A percentile compares a stretch with the other conserved stretches of the same genome.
Evolutionary conservation across 2,329 filamentous ascomycete species (phyloP).

Genomic region (Aspergillus fischeri): DNA sequence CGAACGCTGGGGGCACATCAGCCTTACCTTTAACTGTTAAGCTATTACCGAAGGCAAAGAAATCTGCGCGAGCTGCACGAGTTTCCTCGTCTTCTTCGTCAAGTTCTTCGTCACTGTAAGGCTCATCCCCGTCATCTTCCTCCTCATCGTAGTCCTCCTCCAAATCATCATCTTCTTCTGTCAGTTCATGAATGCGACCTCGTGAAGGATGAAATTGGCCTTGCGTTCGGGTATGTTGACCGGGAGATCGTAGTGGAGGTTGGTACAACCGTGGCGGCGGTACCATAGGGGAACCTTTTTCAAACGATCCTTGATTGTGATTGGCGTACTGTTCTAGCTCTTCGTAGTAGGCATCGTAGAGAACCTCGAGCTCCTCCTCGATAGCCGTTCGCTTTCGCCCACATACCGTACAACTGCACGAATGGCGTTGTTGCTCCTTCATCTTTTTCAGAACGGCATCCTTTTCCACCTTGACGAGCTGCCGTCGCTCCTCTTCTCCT

Average conservation of each 20-base stretch:
- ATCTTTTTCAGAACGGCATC: slow-evolving; percentile 97
- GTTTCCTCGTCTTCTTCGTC: slow-evolving; percentile 59
- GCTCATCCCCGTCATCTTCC: slow-evolving; percentile 63
- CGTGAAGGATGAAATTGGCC: slow-evolving; percentile 63
- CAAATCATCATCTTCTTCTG: slow-evolving; percentile 53
- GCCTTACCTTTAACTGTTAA: slow-evolving; percentile 79
- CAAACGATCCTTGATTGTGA: slow-evolving; percentile 60
- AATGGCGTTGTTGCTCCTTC: slow-evolving; percentile 99
- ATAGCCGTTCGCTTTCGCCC: slow-evolving; percentile 94
- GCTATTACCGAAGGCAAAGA: slow-evolving; percentile 97
- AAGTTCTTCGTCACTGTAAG: slow-evolving; percentile 61
- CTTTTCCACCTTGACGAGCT: slow-evolving; percentile 95
- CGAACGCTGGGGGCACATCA: slow-evolving; percentile 8
- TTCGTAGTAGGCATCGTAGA: slow-evolving; percentile 98
- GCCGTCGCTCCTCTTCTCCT: slow-evolving; percentile 90
- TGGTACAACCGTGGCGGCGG: slow-evolving; percentile 61
- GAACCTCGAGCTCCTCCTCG: slow-evolving; percentile 92
- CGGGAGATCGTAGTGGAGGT: slow-evolving; percentile 52
- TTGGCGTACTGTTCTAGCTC: slow-evolving; percentile 97
- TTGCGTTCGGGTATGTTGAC: slow-evolving; percentile 54
- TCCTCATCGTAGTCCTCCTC: slow-evolving; percentile 61
- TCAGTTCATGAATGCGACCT: slow-evolving; percentile 63
- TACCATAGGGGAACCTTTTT: slow-evolving; percentile 65
- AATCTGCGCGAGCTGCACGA: slow-evolving; percentile 67
- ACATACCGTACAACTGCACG: slow-evolving; percentile 96